Base-by-base conservation (phyloP, 371 early-diverging fungal species). In the Mucor saturninus region DNA sequence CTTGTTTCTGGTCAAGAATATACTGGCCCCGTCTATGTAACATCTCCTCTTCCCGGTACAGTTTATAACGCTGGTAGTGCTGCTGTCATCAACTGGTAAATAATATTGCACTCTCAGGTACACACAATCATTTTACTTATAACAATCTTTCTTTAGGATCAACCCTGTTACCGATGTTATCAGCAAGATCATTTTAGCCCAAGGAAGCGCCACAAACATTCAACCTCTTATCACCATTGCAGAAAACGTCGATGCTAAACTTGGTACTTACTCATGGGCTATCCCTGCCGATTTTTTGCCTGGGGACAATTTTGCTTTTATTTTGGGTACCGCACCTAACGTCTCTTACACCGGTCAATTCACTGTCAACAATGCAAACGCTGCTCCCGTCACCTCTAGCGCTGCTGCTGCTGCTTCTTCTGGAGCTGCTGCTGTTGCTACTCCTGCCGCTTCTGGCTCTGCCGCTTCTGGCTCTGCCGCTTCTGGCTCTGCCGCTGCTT, bases 1-100 rank as follows among this genome's bases (percentile, higher is more conserved):
- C 61, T 52, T 45, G 74, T 69, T 48, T 69, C 73, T 63, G 74
- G 72, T 55, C 64, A 71, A 42, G 21, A 21, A 21, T 21, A 30
- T 5, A 61, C 35, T 35, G 35, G 54, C 54, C 71, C 73, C 50
- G 58, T 74, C 31, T 71, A 68, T 37, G 59, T 75, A 46, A 76
- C 77, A 30, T 61, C 71, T 38, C 75, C 77, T 62, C 64, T 75
- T 21, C 30, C 46, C 1, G 80, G 77, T 26, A 67, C 75, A 32
- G 65, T 65, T 38, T 74, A 64, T 59, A 71, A 63, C 38, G 79
- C 76, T 59, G 79, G 79, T 52, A 13, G 58, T 15, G 32, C 60
- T 42, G 74, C 72, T 59, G 49, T 52, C 52, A 76, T 79, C 56
- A 63, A 54, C 59, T 79, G 79, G 79, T 61, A 61, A 61, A 8